Percentiles rank a stretch among this genome's conserved stretches.
Conservation (phyloP, 2,329 filamentous ascomycete species). For the Trichophyton schoenleinii region DNA sequence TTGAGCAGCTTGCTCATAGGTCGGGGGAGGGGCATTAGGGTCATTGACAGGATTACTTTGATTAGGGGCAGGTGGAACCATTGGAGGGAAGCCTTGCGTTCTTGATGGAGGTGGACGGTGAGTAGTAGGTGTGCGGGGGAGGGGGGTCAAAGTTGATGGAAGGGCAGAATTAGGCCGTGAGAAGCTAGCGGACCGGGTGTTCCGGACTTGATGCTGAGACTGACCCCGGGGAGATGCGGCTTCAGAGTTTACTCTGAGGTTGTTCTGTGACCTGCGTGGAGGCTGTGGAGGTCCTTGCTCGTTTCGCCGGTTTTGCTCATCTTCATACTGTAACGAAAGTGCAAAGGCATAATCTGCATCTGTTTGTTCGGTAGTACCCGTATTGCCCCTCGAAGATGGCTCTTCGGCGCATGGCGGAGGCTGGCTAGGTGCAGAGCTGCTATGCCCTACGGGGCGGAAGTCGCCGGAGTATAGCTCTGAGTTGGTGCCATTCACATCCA, state of each 20-base stretch:
- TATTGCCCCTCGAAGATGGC: not conserved
- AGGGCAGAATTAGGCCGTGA: constrained; percentile 13
- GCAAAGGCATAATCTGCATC: constrained; percentile 68
- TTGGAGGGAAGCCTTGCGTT: constrained; percentile 18
- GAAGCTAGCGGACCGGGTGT: constrained; percentile 5
- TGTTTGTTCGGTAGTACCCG: constrained; percentile 51
- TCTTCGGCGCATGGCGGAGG: not conserved
- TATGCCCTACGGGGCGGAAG: constrained; percentile 68
- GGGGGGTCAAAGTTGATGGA: constrained; percentile 12
- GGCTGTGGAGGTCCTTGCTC: constrained; percentile 1
- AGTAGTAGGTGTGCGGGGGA: constrained; percentile 10
- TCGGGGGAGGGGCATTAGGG: constrained; percentile 48
- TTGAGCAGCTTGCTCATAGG: constrained; percentile 52
- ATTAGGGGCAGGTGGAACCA: constrained; percentile 28
- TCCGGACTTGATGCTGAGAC: not conserved
- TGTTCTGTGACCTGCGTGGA: not conserved
- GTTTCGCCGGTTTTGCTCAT: constrained; percentile 58
- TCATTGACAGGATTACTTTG: constrained; percentile 29
- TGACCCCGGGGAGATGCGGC: not conserved
- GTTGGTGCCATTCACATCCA: constrained; percentile 71
- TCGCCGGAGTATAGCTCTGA: constrained; percentile 83
- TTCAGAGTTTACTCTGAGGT: not conserved
- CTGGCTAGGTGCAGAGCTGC: constrained; percentile 16
- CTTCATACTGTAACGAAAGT: constrained; percentile 80
- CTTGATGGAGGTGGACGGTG: constrained; percentile 11